Evolutionary conservation across 148 eudicot species (phyloP), one percentile per base, ranked within the genome.

Genomic region (Hydrangea macrophylla): DNA sequence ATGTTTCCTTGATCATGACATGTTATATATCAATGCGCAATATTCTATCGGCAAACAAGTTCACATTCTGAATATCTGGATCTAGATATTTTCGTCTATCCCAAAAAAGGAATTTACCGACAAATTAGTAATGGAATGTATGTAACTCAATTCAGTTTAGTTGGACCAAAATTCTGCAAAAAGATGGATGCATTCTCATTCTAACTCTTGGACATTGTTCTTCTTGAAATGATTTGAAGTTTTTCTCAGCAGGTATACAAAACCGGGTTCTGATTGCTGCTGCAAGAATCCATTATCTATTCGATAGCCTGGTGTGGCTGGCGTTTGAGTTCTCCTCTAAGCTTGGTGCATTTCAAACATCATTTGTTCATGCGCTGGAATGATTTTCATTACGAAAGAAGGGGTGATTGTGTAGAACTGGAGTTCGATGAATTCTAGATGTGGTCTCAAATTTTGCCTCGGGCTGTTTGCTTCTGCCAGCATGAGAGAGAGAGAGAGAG

Each of bases 221-320:
- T 44, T 55, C 64, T 5, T 39, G 36, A 40, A 40, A 54, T 70
- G 37, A 54, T 55, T 54, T 58, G 15, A 45, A 58, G 44, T 18
- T 60, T 33, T 57, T 51, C 58, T 57, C 40, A 18, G 56, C 75
- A 76, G 79, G 72, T n/a, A 57, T 5, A 65, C 30, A 59, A 25
- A 54, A 36, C 7, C 33, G 28, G 22, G 30, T 64, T 62, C 71
- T 53, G 67, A 10, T 76, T 8, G n/a, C 57, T 10, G 66, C 18
- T 58, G 65, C n/a, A 18, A 58, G 15, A 37, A 31, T 5, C 0
- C 18, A 15, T n/a, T n/a, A n/a, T n/a, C n/a, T n/a, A n/a, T n/a
- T n/a, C n/a, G n/a, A n/a, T n/a, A n/a, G n/a, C n/a, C n/a, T n/a
- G n/a, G n/a, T 18, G 17, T 48, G 53, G 53, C 20, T 18, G 22